Conservation (phyloP, 2,329 filamentous ascomycete genomes). For the Penicillium rolfsii region DNA sequence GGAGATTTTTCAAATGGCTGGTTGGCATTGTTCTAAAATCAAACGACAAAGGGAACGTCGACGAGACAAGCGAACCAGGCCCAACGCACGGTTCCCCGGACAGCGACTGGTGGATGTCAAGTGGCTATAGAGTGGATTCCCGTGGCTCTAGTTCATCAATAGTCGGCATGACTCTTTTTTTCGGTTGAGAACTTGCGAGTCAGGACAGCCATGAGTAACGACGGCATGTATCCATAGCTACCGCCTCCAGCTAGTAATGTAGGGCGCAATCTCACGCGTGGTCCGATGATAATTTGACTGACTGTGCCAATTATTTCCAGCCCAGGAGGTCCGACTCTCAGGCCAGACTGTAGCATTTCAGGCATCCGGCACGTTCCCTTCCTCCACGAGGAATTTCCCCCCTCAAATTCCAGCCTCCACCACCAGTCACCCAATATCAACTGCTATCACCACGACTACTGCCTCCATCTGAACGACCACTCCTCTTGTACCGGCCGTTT, state of each 20-base stretch:
- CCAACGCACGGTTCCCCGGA: not conserved
- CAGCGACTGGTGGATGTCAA: not conserved
- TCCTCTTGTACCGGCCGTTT: not conserved
- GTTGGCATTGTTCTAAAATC: not conserved
- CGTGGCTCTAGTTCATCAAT: slow-evolving; percentile 2
- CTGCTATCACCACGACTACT: not conserved
- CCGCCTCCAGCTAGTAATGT: no score
- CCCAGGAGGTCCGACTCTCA: not conserved
- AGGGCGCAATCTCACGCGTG: no score
- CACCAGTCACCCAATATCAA: slow-evolving; percentile 5
- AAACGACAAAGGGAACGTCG: not conserved
- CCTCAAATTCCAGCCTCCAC: slow-evolving; percentile 29
- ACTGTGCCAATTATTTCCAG: not conserved
- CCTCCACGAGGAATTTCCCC: slow-evolving; percentile 29
- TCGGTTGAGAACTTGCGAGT: not conserved
- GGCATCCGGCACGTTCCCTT: slow-evolving; percentile 24
- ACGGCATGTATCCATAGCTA: no score
- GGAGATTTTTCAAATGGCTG: no score
- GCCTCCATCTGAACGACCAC: slow-evolving; percentile 11
- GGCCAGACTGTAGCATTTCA: not conserved
- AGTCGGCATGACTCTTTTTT: not conserved
- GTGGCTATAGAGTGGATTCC: slow-evolving; percentile 1
- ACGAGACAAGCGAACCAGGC: not conserved
- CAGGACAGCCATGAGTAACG: not conserved
- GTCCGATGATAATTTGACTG: no score